Base-by-base conservation (phyloP, 208 protist genomes). In the Trichomonas gallinae region DNA sequence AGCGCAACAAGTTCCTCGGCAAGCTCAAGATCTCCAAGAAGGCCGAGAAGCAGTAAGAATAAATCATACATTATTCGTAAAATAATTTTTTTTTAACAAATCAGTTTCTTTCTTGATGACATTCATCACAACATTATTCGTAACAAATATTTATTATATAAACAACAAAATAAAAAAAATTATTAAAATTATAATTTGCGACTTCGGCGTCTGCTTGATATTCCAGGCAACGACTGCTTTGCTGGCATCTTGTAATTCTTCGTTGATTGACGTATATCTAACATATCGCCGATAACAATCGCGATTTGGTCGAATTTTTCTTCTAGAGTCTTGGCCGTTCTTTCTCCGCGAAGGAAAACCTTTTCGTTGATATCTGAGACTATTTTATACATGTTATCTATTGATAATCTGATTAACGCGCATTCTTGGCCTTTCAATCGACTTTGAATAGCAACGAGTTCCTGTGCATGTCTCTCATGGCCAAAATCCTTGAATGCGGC, bases 1-100 rank as follows among this genome's bases (percentile, higher is more conserved):
- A 98, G 99, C 97, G 99, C 98, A 97, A 93, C 72, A 98, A 99
- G 97, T 99, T 99, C 98, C 98, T 99, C 97, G 99, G 99, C 97
- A 97, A 98, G 48, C 98, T 98, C 97, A 99, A 99, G 81, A 13
- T 87, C 34, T 34, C 81, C 11, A 87, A 87, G 81, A 42, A 42
- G 10, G 81, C 81, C 11, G 81, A 21, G 21, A 42, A 87, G 36
- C 81, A 87, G 36, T 82, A 82, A 82, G 46, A 51, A 51, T 51
- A 51, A 51, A 51, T 51, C 46, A 51, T 51, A 51, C 46, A 51
- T 51, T 51, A 15, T 51, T 51, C n/a, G n/a, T n/a, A n/a, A n/a
- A n/a, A n/a, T n/a, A n/a, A n/a, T n/a, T n/a, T n/a, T n/a, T n/a
- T n/a, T n/a, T n/a, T n/a, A n/a, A n/a, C n/a, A n/a, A n/a, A n/a